A percentile compares a stretch with the other conserved stretches of the same genome.
These are phyloP conservation scores for Maudiozyma barnettii DNA, from an alignment of 805 yeast species.

Conservation along the genomic window DNA sequence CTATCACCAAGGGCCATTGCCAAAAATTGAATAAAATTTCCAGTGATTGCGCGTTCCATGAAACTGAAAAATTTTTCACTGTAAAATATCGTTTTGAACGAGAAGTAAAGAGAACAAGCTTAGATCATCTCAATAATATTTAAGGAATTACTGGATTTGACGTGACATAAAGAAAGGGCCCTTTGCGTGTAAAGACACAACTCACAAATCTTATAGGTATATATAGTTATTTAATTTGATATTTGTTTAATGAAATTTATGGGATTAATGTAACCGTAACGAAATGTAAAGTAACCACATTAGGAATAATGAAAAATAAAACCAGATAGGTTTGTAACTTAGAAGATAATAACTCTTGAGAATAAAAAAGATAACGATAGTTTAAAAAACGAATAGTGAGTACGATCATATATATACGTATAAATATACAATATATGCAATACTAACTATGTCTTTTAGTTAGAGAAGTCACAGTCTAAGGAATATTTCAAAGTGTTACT, in stretches of 20 bases:
- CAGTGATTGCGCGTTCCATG: neutral
- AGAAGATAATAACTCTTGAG: no score
- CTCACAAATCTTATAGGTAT: no score
- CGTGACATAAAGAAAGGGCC: no score
- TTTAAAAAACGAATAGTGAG: neutral
- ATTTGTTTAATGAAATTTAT: no score
- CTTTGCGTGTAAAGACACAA: no score
- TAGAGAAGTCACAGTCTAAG: constrained; percentile 38
- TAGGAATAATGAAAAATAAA: neutral
- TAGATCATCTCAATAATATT: no score
- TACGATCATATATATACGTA: neutral
- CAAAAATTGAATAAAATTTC: neutral
- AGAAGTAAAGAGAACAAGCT: neutral
- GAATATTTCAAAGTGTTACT: constrained; percentile 36
- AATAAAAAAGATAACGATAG: neutral
- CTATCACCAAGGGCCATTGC: neutral
- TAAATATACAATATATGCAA: neutral
- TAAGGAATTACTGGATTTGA: no score
- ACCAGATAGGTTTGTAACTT: neutral
- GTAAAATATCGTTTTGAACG: neutral
- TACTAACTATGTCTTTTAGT: neutral
- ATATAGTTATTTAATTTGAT: no score
- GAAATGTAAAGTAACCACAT: neutral
- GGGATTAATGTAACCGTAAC: neutral
- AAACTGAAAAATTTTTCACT: neutral